These are phyloP conservation scores for Miamiensis avidus DNA, from an alignment of 169 alveolate genomes.

Conservation along the genomic window DNA sequence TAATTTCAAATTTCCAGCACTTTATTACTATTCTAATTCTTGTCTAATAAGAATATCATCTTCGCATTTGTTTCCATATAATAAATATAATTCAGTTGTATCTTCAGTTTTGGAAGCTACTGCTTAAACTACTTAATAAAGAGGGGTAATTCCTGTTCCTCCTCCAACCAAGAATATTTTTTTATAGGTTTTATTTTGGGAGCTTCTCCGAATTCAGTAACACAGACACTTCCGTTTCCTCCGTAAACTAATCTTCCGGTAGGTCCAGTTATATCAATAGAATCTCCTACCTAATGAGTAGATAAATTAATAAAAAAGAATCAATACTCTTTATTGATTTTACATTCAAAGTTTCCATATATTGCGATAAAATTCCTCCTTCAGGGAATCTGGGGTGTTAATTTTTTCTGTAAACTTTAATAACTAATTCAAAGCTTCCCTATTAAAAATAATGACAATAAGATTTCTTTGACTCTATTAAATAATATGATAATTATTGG, in stretches of 20 bases:
- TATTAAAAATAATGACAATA: not conserved
- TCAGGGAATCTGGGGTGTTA: constrained; percentile 69
- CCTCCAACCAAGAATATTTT: constrained; percentile 59
- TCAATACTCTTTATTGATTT: not conserved
- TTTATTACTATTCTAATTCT: constrained; percentile 41
- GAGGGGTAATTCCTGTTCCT: constrained; percentile 79
- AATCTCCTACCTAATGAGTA: constrained; percentile 11
- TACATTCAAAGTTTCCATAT: constrained; percentile 51
- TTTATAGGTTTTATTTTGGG: constrained; percentile 10
- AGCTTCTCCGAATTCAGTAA: constrained; percentile 17
- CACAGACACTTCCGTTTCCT: constrained; percentile 50
- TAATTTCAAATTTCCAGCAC: constrained; percentile 40
- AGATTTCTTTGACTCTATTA: not conserved
- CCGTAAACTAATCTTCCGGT: constrained; percentile 45
- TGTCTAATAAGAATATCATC: constrained; percentile 57
- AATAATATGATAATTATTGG: too few relatives aligned
- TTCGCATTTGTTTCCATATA: constrained; percentile 65
- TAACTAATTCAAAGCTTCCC: constrained; percentile 34
- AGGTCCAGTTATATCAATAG: constrained; percentile 55
- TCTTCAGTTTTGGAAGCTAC: constrained; percentile 44
- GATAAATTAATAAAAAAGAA: not conserved
- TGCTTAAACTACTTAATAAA: constrained; percentile 51
- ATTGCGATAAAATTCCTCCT: constrained; percentile 68
- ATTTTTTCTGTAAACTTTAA: constrained; percentile 40
- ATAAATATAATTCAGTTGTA: constrained; percentile 25